Evolutionary conservation across 2,329 filamentous ascomycete genomes (phyloP).

Genomic region (Apiospora aurea): DNA sequence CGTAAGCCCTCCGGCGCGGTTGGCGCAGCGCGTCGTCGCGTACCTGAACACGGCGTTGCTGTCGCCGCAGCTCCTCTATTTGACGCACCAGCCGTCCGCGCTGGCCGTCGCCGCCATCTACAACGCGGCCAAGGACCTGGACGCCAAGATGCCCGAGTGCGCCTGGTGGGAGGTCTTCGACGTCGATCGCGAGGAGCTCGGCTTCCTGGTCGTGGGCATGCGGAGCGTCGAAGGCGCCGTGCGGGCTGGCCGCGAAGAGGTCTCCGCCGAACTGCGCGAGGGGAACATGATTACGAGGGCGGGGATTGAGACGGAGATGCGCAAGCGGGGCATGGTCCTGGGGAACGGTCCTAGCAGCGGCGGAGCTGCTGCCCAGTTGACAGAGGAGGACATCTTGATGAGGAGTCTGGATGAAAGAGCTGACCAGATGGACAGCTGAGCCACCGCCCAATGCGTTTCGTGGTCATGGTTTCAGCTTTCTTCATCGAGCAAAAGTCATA

Average conservation of each 20-base stretch:
- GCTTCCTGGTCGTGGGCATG: conserved; percentile 89
- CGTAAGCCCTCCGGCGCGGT: conserved; percentile 49
- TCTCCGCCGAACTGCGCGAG: conserved; percentile 50
- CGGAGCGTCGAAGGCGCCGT: conserved; percentile 78
- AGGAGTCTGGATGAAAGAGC: conserved; percentile 28
- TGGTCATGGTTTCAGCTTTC: neutral
- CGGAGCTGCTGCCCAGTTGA: neutral
- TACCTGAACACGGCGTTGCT: conserved; percentile 88
- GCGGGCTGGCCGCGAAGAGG: conserved; percentile 62
- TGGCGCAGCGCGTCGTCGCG: conserved; percentile 72
- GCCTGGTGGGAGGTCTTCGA: conserved; percentile 99
- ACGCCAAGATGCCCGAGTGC: conserved; percentile 78
- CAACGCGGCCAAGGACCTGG: conserved; percentile 79
- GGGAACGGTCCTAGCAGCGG: conserved; percentile 34
- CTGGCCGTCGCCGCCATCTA: conserved; percentile 91
- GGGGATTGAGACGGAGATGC: conserved; percentile 66
- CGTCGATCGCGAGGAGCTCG: conserved; percentile 90
- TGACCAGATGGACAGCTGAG: conserved; percentile 24
- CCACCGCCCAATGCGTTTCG: neutral
- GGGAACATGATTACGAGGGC: conserved; percentile 64
- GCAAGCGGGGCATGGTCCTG: conserved; percentile 53
- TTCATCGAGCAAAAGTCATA: neutral
- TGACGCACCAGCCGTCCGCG: conserved; percentile 88
- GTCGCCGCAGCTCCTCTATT: conserved; percentile 86
- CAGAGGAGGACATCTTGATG: conserved; percentile 29